Evolutionary conservation across 345 rosid genomes (phyloP).

Genomic region (Limnanthes douglasii): DNA sequence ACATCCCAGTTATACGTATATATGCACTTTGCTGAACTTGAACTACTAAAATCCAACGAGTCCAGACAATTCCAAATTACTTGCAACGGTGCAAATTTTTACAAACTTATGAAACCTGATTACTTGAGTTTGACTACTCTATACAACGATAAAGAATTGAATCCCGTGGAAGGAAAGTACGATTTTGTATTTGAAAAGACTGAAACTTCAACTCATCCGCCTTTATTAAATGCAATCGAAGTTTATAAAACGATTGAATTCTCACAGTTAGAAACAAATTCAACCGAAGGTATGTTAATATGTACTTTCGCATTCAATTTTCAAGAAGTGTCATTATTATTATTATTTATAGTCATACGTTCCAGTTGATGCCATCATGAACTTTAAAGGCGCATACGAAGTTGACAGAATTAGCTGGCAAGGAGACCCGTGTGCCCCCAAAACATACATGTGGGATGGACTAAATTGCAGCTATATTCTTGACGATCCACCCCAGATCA

Average conservation of each 20-base stretch:
- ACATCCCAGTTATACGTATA: too few relatives aligned
- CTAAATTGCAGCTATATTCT: conserved; percentile 18
- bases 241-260: conserved; percentile 1
- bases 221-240: conserved; percentile 5
- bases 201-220: conserved; percentile 3
- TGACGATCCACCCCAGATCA: conserved; percentile 9
- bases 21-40: too few relatives aligned
- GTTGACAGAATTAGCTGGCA: conserved; percentile 31
- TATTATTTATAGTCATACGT: too few relatives aligned
- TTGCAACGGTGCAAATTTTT: too few relatives aligned
- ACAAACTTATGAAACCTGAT: too few relatives aligned
- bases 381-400: conserved; percentile 15
- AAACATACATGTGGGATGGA: conserved; percentile 28
- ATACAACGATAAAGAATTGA: background rate
- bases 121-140: background rate
- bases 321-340: too few relatives aligned
- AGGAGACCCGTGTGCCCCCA: conserved; percentile 55
- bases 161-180: background rate
- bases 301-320: too few relatives aligned
- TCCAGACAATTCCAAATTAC: too few relatives aligned
- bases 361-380: conserved; percentile 22
- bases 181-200: background rate
- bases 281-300: conserved; percentile 3
- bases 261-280: background rate
- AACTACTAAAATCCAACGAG: too few relatives aligned